Evolutionary conservation across 2,329 filamentous ascomycete genomes (phyloP).

Genomic region (Claviceps africana): DNA sequence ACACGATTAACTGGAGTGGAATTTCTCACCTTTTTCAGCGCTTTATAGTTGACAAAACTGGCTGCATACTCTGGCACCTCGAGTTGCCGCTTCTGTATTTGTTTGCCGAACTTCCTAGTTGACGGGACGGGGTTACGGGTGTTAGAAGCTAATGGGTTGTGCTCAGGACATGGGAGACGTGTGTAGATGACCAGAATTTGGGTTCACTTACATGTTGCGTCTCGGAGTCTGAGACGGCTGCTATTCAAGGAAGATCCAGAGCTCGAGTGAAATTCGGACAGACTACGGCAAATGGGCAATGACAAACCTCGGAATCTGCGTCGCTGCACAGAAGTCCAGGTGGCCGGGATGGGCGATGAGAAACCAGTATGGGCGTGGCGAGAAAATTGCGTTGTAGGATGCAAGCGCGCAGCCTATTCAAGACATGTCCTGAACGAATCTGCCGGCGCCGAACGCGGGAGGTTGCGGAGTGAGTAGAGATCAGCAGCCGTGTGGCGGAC

Average conservation of each 20-base stretch:
- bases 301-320: background rate
- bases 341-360: background rate
- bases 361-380: constrained; percentile 9
- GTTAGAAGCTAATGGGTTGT: constrained; percentile 4
- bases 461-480: constrained; percentile 2
- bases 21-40: constrained; percentile 73
- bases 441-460: constrained; percentile 4
- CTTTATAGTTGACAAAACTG: constrained; percentile 99
- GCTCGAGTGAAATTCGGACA: background rate
- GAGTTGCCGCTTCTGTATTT: constrained; percentile 97
- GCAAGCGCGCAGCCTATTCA: constrained; percentile 1
- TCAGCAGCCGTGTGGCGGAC: background rate
- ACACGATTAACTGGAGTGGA: background rate
- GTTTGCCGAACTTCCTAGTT: constrained; percentile 96
- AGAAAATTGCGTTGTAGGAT: constrained; percentile 12
- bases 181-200: background rate
- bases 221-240: constrained; percentile 7
- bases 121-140: constrained; percentile 3
- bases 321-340: background rate
- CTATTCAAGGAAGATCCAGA: background rate
- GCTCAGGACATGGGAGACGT: background rate
- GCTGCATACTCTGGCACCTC: constrained; percentile 98
- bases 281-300: constrained; percentile 2
- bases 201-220: constrained; percentile 22
- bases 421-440: constrained; percentile 5